Percentiles rank a stretch among this genome's conserved stretches.
These are phyloP conservation scores for Pilobolus umbonatus DNA, from an alignment of 192 early-diverging fungal species.

Conservation along the genomic window DNA sequence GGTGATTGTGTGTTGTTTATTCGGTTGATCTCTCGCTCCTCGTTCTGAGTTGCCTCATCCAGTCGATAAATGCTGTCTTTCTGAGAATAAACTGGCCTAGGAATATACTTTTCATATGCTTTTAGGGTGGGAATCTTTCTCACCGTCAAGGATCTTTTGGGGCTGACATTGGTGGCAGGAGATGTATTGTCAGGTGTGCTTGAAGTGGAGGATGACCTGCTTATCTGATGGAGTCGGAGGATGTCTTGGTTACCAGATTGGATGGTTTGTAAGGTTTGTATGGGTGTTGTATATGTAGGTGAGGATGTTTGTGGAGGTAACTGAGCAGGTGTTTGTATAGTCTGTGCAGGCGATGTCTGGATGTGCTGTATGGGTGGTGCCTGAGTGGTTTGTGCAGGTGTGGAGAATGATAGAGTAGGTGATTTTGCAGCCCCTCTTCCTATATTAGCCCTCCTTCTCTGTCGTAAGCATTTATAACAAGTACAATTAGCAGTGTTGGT, in stretches of 20 bases:
- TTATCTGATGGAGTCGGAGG: not conserved
- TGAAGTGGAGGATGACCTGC: not conserved
- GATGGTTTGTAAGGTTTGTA: not conserved
- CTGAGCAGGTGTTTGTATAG: not conserved
- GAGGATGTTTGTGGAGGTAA: not conserved
- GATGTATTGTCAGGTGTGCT: not conserved
- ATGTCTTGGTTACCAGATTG: not conserved
- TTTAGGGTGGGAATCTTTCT: conserved; percentile 17
- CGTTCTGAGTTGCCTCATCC: not conserved
- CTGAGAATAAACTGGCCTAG: conserved; percentile 16
- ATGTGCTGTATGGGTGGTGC: not conserved
- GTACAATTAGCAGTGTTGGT: conserved; percentile 9
- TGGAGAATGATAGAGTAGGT: not conserved
- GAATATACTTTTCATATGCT: conserved; percentile 24
- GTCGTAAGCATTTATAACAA: conserved; percentile 35
- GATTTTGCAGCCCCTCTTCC: not conserved
- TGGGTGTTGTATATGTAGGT: no score
- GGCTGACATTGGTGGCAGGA: not conserved
- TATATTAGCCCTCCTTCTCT: conserved; percentile 25
- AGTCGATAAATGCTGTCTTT: conserved; percentile 26
- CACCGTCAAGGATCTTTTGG: conserved; percentile 6
- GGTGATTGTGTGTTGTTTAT: not conserved
- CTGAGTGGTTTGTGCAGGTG: not conserved
- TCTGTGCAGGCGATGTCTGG: not conserved
- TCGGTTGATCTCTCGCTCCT: not conserved